These are phyloP conservation scores for Carallia brachiata DNA, from an alignment of 345 rosid genomes.

Conservation along the genomic window DNA sequence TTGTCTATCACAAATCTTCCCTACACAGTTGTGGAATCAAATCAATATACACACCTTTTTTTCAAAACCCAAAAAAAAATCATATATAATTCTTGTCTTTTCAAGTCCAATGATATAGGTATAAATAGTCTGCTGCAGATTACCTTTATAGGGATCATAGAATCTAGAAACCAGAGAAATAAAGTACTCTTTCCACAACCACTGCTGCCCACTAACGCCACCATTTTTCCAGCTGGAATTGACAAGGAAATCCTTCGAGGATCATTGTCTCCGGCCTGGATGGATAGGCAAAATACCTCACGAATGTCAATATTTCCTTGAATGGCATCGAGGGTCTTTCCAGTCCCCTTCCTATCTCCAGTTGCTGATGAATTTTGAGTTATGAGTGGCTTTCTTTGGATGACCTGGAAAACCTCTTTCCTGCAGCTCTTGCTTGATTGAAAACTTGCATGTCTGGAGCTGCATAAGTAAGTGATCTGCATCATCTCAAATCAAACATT, in stretches of 20 bases:
- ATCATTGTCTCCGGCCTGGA: conserved; percentile 43
- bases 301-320: conserved; percentile 47
- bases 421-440: conserved; percentile 68
- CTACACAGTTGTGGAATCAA: conserved; percentile 20
- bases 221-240: conserved; percentile 55
- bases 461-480: conserved; percentile 61
- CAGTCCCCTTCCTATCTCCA: background rate
- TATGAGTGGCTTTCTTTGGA: conserved; percentile 42
- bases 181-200: conserved; percentile 68
- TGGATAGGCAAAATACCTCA: conserved; percentile 54
- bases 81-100: background rate
- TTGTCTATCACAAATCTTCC: conserved; percentile 47
- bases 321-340: conserved; percentile 23
- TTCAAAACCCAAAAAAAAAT: background rate
- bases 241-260: conserved; percentile 55
- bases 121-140: too few species aligned
- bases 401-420: conserved; percentile 52
- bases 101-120: too few species aligned
- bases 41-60: background rate
- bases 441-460: conserved; percentile 70
- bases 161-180: conserved; percentile 58
- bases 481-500: background rate
- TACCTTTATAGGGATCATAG: conserved; percentile 61
- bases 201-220: conserved; percentile 60
- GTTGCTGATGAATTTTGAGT: conserved; percentile 16